Conservation (phyloP, 2,329 filamentous ascomycete species). For the Fusarium sp. region DNA sequence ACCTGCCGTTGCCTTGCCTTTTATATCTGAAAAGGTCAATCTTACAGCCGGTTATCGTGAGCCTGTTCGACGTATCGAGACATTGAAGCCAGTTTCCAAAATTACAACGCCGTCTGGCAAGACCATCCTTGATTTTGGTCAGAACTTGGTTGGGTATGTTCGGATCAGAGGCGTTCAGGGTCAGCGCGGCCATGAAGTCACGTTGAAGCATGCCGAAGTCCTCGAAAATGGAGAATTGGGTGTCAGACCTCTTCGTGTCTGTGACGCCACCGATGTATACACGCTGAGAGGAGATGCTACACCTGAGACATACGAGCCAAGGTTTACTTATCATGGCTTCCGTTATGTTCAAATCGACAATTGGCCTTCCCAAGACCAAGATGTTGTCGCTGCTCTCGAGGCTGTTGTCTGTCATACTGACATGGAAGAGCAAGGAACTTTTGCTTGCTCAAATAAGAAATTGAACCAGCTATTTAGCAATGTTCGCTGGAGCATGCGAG, state of each 20-base stretch:
- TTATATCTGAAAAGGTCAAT: conserved; percentile 15
- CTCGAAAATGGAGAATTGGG: conserved; percentile 62
- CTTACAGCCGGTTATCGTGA: conserved; percentile 58
- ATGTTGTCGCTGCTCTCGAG: conserved; percentile 39
- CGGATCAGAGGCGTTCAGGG: conserved; percentile 54
- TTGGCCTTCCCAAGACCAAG: conserved; percentile 52
- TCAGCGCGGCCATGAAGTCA: conserved; percentile 56
- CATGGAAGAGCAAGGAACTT: conserved; percentile 63
- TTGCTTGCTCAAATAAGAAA: conserved; percentile 63
- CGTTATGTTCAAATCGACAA: conserved; percentile 63
- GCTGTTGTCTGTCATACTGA: conserved; percentile 63
- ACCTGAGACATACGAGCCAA: conserved; percentile 53
- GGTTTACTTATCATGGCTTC: conserved; percentile 68
- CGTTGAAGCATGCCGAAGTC: conserved; percentile 66
- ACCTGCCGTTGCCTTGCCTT: conserved; percentile 14
- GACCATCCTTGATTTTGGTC: conserved; percentile 65
- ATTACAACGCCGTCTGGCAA: conserved; percentile 57
- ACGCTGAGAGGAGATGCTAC: conserved; percentile 33
- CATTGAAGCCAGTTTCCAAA: conserved; percentile 48
- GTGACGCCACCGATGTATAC: conserved; percentile 65
- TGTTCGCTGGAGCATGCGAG: conserved; percentile 67
- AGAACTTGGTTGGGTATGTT: conserved; percentile 68
- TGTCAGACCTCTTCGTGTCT: conserved; percentile 56
- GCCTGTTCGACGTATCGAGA: conserved; percentile 56
- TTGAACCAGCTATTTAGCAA: conserved; percentile 69